Percentiles rank a stretch among this genome's conserved stretches.
Evolutionary conservation across 1,284 basidiomycete species (phyloP).

Genomic region (Austropuccinia psidii): DNA sequence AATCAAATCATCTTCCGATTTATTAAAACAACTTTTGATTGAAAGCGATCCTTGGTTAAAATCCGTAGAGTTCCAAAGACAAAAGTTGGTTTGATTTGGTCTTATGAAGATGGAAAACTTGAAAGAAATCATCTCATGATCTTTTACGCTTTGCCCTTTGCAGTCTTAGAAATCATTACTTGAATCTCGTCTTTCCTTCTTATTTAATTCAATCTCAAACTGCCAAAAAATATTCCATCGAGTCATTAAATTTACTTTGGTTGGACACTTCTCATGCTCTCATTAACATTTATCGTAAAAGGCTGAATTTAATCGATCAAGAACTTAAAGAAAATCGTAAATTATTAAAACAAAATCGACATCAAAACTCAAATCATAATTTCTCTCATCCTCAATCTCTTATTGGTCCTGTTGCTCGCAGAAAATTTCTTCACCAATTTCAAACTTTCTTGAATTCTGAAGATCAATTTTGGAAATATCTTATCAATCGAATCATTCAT

Average conservation of each 20-base stretch:
- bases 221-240: constrained; percentile 20
- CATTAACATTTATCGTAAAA: constrained; percentile 73
- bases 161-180: constrained; percentile 49
- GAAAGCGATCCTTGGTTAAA: no score
- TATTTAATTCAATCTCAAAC: background rate
- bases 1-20: no score
- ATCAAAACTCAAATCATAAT: constrained; percentile 26
- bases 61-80: no score
- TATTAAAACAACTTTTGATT: no score
- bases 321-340: constrained; percentile 20
- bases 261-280: constrained; percentile 82
- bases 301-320: constrained; percentile 60
- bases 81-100: no score
- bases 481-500: constrained; percentile 63
- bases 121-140: no score
- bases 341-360: constrained; percentile 34
- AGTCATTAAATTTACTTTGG: constrained; percentile 75
- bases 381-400: constrained; percentile 50
- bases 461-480: constrained; percentile 74
- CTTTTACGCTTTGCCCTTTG: background rate
- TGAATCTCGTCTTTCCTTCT: constrained; percentile 65
- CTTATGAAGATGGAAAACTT: no score
- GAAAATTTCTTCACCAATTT: constrained; percentile 77
- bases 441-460: constrained; percentile 75
- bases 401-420: constrained; percentile 65